Conservation (phyloP, 768 basidiomycete species). For the Hydnum rufescens region DNA sequence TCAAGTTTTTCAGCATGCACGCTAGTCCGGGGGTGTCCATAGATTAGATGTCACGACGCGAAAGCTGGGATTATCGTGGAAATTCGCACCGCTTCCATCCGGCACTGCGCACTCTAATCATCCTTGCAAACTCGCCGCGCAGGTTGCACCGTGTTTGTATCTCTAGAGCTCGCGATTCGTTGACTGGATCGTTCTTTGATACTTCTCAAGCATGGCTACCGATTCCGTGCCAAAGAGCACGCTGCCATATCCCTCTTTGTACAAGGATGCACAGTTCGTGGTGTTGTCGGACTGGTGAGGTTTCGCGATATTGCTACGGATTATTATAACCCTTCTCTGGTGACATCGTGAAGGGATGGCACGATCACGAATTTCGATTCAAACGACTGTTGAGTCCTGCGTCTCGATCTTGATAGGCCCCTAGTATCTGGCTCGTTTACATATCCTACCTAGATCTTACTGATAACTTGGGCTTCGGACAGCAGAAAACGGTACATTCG, state of each 20-base stretch:
- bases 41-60: too few relatives aligned
- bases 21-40: too few relatives aligned
- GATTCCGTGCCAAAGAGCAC: conserved; percentile 33
- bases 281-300: conserved; percentile 81
- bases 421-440: too few relatives aligned
- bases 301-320: conserved; percentile 3
- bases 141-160: too few relatives aligned
- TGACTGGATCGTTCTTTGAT: too few relatives aligned
- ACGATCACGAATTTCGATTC: conserved; percentile 88
- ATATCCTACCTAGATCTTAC: background rate
- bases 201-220: background rate
- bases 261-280: conserved; percentile 64
- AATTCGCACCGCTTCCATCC: too few relatives aligned
- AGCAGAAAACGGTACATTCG: too few relatives aligned
- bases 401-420: background rate
- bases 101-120: too few relatives aligned
- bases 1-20: too few relatives aligned
- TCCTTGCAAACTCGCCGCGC: too few relatives aligned
- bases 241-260: conserved; percentile 62
- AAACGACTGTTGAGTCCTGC: conserved; percentile 53
- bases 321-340: background rate
- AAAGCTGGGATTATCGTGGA: too few relatives aligned
- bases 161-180: too few relatives aligned
- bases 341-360: conserved; percentile 17
- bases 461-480: background rate